phyloP scores from a whole-genome alignment of 1,139 yeast genomes.

The Nakaseomyces sp. region DNA sequence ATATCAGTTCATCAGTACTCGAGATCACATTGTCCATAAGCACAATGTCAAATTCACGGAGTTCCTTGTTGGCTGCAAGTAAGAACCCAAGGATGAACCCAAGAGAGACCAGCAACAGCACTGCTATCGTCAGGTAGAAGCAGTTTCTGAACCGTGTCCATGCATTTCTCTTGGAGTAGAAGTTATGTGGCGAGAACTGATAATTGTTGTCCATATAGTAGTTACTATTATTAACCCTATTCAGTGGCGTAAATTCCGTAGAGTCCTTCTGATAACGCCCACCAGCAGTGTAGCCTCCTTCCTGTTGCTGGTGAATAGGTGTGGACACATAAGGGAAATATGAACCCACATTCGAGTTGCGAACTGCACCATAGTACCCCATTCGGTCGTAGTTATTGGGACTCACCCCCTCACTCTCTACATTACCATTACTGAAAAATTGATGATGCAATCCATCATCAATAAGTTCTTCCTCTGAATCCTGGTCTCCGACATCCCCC shows the following conservation, averaged over 20 bases:
- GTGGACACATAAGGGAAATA: background rate
- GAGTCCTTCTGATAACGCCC: background rate
- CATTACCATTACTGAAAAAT: constrained; percentile 7
- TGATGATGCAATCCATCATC: constrained; percentile 6
- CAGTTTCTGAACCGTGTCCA: constrained; percentile 38
- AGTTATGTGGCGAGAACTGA: constrained; percentile 50
- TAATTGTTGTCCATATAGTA: constrained; percentile 21
- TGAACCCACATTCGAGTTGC: background rate
- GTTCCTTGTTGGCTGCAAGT: constrained; percentile 78
- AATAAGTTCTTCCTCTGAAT: constrained; percentile 13
- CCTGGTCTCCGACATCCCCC: constrained; percentile 26
- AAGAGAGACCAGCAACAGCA: constrained; percentile 46
- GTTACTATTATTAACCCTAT: constrained; percentile 7
- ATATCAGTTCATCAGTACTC: constrained; percentile 76
- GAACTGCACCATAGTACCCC: constrained; percentile 1
- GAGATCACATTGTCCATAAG: constrained; percentile 64
- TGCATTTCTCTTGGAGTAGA: constrained; percentile 31
- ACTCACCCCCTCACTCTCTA: constrained; percentile 4
- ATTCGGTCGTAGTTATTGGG: background rate
- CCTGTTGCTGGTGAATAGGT: background rate
- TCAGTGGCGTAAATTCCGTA: constrained; percentile 4
- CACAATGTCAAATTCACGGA: constrained; percentile 54
- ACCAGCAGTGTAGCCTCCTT: background rate
- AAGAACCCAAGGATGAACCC: constrained; percentile 81
- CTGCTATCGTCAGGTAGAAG: constrained; percentile 48